A percentile compares a stretch with the other conserved stretches of the same genome.
Evolutionary conservation across 257 asterid genomes (phyloP).

Genomic region (Solanum pennellii): DNA sequence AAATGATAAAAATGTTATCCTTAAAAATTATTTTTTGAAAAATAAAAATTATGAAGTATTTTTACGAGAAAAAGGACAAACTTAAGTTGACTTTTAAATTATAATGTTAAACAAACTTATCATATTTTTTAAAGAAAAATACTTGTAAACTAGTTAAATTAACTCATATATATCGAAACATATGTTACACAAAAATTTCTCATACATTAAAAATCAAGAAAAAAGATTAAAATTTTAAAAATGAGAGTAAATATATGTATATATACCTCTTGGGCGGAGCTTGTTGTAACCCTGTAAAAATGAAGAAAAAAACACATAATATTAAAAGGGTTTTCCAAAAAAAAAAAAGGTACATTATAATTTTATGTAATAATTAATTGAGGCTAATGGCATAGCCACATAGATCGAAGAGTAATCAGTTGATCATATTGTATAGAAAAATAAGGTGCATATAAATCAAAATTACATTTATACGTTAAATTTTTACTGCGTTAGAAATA

Average conservation of each 20-base stretch:
- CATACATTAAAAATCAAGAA: not conserved
- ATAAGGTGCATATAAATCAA: not conserved
- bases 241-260: not conserved
- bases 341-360: not conserved
- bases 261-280: constrained; percentile 14
- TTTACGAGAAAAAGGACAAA: not conserved
- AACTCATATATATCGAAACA: no score
- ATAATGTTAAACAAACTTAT: no score
- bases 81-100: no score
- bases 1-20: not conserved
- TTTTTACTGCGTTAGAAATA: accelerated
- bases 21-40: not conserved
- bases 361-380: not conserved
- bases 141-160: no score
- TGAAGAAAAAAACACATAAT: not conserved
- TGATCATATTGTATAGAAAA: not conserved
- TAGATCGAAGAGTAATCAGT: not conserved
- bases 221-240: not conserved
- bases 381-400: not conserved
- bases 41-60: not conserved
- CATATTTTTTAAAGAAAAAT: no score
- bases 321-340: not conserved
- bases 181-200: not conserved
- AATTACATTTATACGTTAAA: not conserved
- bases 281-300: constrained; percentile 15